phyloP scores from a whole-genome alignment of 306 rosid genomes.

The Begonia peltatifolia region DNA sequence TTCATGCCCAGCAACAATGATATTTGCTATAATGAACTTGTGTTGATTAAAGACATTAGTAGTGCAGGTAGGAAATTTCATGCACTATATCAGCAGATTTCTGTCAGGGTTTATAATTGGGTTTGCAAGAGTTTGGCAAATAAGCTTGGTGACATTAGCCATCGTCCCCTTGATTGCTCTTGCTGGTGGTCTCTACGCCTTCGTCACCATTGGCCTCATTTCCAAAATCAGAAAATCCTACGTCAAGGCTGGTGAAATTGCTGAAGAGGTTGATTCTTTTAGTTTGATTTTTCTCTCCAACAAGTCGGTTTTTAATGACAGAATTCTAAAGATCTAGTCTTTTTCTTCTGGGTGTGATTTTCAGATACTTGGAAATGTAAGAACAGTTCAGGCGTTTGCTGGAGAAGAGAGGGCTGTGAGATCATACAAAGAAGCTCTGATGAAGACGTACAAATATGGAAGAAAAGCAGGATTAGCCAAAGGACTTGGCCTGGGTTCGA shows the following conservation, averaged over 20 bases:
- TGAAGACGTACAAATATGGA: conserved; percentile 60
- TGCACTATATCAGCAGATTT: conserved; percentile 86
- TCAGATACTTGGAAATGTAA: conserved; percentile 84
- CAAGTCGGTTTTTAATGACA: background rate
- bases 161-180: conserved; percentile 88
- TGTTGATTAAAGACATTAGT: background rate
- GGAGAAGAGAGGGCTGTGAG: conserved; percentile 85
- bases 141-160: conserved; percentile 74
- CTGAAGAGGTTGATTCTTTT: conserved; percentile 60
- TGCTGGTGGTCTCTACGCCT: conserved; percentile 92
- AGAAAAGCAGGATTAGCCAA: conserved; percentile 78
- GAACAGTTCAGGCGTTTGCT: conserved; percentile 94
- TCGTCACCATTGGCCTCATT: conserved; percentile 66
- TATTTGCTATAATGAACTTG: background rate
- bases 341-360: background rate
- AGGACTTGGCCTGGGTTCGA: conserved; percentile 80
- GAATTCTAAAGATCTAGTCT: background rate
- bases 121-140: conserved; percentile 87
- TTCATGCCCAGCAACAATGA: too few species aligned
- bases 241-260: conserved; percentile 89
- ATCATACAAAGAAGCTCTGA: conserved; percentile 54
- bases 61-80: conserved; percentile 78
- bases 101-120: conserved; percentile 66
- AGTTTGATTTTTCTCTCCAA: background rate
- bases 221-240: conserved; percentile 66